Evolutionary conservation across 164 flowering plant species (phyloP).

Genomic region (Stephania japonica): DNA sequence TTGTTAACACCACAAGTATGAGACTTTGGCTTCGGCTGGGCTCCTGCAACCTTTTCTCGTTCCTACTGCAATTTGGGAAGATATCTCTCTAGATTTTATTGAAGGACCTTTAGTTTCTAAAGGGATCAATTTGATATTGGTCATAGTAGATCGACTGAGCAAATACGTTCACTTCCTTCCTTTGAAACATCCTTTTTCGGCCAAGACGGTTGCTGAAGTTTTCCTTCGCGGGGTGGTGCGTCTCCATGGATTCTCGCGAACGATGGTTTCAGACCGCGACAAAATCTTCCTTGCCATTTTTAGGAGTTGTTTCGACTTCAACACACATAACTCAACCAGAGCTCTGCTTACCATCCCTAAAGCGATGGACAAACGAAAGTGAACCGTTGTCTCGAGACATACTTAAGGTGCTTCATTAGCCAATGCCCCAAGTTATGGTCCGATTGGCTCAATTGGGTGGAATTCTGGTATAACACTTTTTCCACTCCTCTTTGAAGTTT

Average conservation of each 20-base stretch:
- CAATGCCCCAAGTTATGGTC: background rate
- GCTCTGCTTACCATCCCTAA: background rate
- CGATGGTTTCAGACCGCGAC: too few relatives aligned
- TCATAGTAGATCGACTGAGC: background rate
- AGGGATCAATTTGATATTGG: background rate
- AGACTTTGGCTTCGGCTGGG: background rate
- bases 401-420: too few relatives aligned
- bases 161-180: background rate
- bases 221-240: background rate
- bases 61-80: too few relatives aligned
- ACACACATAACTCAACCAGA: background rate
- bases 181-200: background rate
- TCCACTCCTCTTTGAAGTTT: background rate
- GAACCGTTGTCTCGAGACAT: background rate
- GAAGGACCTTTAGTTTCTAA: background rate
- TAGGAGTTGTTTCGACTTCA: background rate
- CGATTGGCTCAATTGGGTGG: background rate
- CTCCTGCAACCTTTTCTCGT: background rate
- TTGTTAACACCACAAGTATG: background rate
- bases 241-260: background rate
- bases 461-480: slow-evolving; percentile 1
- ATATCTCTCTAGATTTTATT: background rate
- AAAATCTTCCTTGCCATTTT: too few relatives aligned
- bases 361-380: background rate
- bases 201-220: background rate